These are phyloP conservation scores for Penicillium sp. DNA, from an alignment of 2,329 filamentous ascomycete genomes.

Conservation along the genomic window DNA sequence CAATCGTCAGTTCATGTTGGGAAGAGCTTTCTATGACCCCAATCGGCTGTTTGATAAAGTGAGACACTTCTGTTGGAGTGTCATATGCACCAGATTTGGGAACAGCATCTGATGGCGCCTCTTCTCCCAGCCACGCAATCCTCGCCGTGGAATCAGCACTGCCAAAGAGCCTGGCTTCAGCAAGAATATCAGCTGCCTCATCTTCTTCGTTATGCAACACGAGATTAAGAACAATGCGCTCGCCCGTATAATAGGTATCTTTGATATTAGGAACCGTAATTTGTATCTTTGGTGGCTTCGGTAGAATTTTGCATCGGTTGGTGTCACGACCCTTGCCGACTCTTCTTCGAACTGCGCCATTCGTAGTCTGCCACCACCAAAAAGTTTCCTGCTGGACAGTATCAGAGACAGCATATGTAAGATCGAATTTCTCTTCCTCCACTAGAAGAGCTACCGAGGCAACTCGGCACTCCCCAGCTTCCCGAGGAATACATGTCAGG, in stretches of 20 bases:
- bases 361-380: conserved; percentile 50
- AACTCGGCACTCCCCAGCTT: conserved; percentile 77
- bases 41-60: conserved; percentile 40
- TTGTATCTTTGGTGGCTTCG: conserved; percentile 90
- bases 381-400: conserved; percentile 38
- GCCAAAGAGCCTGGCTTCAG: conserved; percentile 72
- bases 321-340: conserved; percentile 54
- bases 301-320: conserved; percentile 72
- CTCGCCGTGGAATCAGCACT: conserved; percentile 52
- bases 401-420: conserved; percentile 67
- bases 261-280: conserved; percentile 67
- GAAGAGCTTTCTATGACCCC: conserved; percentile 41
- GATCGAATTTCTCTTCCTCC: conserved; percentile 67
- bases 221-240: conserved; percentile 71
- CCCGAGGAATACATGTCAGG: conserved; percentile 74
- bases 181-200: conserved; percentile 71
- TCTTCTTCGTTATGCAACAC: conserved; percentile 83
- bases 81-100: conserved; percentile 26
- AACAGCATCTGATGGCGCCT: conserved; percentile 24
- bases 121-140: conserved; percentile 53
- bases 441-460: conserved; percentile 67
- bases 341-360: conserved; percentile 40
- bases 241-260: conserved; percentile 83
- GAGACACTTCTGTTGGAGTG: conserved; percentile 33
- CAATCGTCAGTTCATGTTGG: conserved; percentile 39